Evolutionary conservation across 495 filamentous ascomycete species (phyloP), one percentile per base, ranked within the genome.

Genomic region (Entonaema liquescens): DNA sequence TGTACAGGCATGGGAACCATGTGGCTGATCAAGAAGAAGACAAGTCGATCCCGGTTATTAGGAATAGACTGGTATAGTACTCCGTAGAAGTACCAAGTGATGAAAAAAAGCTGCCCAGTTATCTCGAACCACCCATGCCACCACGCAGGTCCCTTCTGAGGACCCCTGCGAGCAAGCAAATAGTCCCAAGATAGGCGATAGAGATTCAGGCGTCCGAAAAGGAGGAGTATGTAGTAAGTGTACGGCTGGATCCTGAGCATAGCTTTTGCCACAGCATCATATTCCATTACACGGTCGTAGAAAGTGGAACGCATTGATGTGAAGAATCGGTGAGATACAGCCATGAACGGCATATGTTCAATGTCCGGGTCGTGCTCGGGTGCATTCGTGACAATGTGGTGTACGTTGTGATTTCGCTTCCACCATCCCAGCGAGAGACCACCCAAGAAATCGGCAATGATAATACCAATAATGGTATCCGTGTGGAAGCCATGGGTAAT

Each of bases 281-380:
- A 97, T 47, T 85, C 81, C 93, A 99, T 94, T 72, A 94, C 76
- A 29, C 88, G 89, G 42, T 97, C 90, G 79, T 99, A 97, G 80
- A 95, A 99, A 5, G 92, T 93, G 59, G 93, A 97, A 58, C 86
- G 87, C 25, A 99, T 82, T 61, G 81, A 89, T 25, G 80, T 82
- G 62, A 98, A 87, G 72, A 98, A 93, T 52, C 93, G 88, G 76
- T 97, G 95, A 7, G 91, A 94, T 61, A 98, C 85, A 68, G 95
- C 95, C 77, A 99, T 92, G 82, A 98, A 94, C 1, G 95, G 95
- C 83, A 99, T 90, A 71, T 97, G 93, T 79, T 99, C 89, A 67
- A 98, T 99, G 78, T 99, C 95, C 1, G 95, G 95, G 76, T 99
- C 95, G 78, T 99, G 95, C 77, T 98, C 95, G 25, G 95, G 93